Percentiles rank a stretch among this genome's conserved stretches.
phyloP scores from a whole-genome alignment of 768 basidiomycete genomes.

The Xanthoconium stramineum region DNA sequence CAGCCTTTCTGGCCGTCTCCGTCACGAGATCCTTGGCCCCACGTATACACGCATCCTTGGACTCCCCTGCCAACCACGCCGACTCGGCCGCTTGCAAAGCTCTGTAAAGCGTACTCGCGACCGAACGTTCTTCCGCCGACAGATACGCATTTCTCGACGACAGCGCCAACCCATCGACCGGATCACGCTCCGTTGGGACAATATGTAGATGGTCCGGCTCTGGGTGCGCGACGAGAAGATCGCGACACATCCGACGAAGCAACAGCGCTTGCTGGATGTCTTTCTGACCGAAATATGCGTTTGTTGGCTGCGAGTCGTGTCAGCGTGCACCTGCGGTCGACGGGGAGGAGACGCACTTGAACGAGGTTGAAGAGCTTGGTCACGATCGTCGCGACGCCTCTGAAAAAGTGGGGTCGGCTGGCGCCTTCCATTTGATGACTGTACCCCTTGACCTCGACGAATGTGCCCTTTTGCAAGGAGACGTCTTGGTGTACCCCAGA shows the following conservation, averaged over 20 bases:
- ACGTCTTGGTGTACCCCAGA: conserved; percentile 82
- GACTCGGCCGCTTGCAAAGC: conserved; percentile 60
- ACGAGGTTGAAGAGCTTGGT: conserved; percentile 93
- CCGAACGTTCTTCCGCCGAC: conserved; percentile 52
- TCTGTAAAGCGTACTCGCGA: conserved; percentile 62
- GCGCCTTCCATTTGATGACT: conserved; percentile 91
- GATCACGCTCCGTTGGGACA: conserved; percentile 77
- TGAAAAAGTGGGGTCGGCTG: conserved; percentile 87
- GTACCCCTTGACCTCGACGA: conserved; percentile 89
- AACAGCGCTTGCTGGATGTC: conserved; percentile 96
- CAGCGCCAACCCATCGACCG: conserved; percentile 68
- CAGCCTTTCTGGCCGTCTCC: conserved; percentile 27
- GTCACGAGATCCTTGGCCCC: conserved; percentile 43
- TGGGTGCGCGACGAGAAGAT: conserved; percentile 81
- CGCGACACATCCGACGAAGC: conserved; percentile 70
- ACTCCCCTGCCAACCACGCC: conserved; percentile 51
- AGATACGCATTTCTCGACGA: conserved; percentile 92
- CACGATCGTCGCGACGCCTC: conserved; percentile 93
- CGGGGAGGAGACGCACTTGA: conserved; percentile 47
- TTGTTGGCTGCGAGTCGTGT: conserved; percentile 56
- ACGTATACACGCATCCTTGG: conserved; percentile 48
- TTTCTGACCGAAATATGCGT: conserved; percentile 96
- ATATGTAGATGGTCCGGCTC: conserved; percentile 73
- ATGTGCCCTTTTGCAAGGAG: conserved; percentile 75
- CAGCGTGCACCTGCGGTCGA: background rate